Evolutionary conservation across 148 eudicot species (phyloP), one percentile per base, ranked within the genome.

Genomic region (Polygonum maritimum): DNA sequence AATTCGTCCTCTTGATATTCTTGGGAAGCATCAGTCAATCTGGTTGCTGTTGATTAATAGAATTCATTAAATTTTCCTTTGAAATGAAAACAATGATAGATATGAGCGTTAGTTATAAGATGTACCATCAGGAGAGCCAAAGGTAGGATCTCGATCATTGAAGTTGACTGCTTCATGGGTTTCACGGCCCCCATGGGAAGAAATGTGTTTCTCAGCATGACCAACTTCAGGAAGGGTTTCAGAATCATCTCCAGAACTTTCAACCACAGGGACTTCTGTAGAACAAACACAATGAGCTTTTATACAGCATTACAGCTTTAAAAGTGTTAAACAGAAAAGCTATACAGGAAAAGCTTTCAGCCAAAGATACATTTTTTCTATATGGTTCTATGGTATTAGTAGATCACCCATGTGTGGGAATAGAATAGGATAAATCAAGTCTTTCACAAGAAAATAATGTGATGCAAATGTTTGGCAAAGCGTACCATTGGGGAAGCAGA

Each of bases 1-100:
- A 88, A 63, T 73, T 79, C 92, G 74, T 88, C 86, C 74, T 87
- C 90, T 74, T 86, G 83, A 73, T 83, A 63, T 79, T 79, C 79
- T 82, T 82, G 83, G 41, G 81, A 78, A 67, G 83, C 74, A 49
- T 73, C 86, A 70, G 71, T 31, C 57, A 78, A 74, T 71, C 74
- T 76, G 57, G 78, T 74, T 63, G 79, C 97, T 94, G 86, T 76
- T 49, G 57, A 83, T 75, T 78, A 65, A 40, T 58, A 48, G 7
- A 48, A 65, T 15, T 35, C 67, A 62, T 49, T 4, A 60, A 69
- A 21, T 69, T 19, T 40, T 38, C 41, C 60, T 70, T 26, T n/a
- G 49, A 70, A 16, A 33, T 51, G 14, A 71, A 74, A 71, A 82
- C 45, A 73, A 4, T 6, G 44, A 15, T n/a, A 36, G 38, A 45